Conservation (phyloP, 1,139 yeast genomes). For the Taphrina wiesneri region DNA sequence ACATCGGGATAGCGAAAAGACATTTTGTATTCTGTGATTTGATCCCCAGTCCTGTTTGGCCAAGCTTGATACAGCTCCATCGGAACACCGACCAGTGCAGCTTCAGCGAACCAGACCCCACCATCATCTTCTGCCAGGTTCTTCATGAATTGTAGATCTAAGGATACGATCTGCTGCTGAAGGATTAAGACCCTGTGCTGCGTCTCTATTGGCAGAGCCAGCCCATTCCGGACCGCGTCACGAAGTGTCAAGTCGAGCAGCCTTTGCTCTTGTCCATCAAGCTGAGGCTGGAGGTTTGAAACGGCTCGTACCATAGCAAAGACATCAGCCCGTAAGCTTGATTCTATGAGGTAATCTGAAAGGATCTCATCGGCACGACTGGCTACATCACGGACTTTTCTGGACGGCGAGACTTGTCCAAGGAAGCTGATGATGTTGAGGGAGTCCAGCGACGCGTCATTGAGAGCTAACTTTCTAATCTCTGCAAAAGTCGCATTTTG, state of each 20-base stretch:
- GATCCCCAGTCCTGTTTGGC: slow-evolving; percentile 47
- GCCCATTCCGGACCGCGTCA: slow-evolving; percentile 65
- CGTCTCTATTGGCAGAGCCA: slow-evolving; percentile 58
- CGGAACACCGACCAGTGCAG: slow-evolving; percentile 75
- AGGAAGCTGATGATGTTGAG: slow-evolving; percentile 61
- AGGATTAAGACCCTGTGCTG: slow-evolving; percentile 60
- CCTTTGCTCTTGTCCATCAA: slow-evolving; percentile 60
- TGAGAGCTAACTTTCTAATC: slow-evolving; percentile 53
- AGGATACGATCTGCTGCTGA: slow-evolving; percentile 59
- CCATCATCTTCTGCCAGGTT: slow-evolving; percentile 74
- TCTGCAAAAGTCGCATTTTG: slow-evolving; percentile 59
- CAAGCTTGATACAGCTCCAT: slow-evolving; percentile 56
- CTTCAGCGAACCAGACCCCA: slow-evolving; percentile 57
- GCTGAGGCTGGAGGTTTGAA: slow-evolving; percentile 44
- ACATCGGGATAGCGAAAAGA: slow-evolving; percentile 81
- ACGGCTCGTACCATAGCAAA: slow-evolving; percentile 60
- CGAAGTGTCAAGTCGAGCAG: slow-evolving; percentile 59
- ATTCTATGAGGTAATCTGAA: slow-evolving; percentile 61
- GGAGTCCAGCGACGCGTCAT: slow-evolving; percentile 36
- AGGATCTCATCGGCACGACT: slow-evolving; percentile 58
- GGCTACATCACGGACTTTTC: slow-evolving; percentile 69
- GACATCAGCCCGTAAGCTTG: slow-evolving; percentile 67
- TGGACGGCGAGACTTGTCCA: slow-evolving; percentile 66
- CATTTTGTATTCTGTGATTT: slow-evolving; percentile 56
- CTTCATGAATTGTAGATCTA: slow-evolving; percentile 60